Conservation (phyloP, 1,139 yeast genomes). For the Yarrowia galli region DNA sequence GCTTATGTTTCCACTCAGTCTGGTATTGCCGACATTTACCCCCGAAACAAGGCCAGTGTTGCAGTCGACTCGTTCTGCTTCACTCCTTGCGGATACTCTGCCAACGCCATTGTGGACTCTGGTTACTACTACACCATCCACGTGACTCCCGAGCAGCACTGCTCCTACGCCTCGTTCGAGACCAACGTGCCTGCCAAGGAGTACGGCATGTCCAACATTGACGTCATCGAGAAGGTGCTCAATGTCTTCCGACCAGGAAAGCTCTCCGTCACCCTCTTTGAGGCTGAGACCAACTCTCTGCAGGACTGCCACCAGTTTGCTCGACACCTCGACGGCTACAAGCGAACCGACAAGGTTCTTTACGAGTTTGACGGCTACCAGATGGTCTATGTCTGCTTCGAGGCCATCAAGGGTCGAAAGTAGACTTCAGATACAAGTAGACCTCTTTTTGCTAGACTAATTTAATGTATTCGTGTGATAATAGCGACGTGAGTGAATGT, state of each 20-base stretch:
- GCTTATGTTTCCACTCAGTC: constrained; percentile 67
- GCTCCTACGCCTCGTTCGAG: constrained; percentile 97
- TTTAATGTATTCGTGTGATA: background rate
- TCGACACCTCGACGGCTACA: constrained; percentile 58
- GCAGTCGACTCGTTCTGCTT: constrained; percentile 84
- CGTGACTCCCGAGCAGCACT: constrained; percentile 91
- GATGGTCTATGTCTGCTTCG: constrained; percentile 52
- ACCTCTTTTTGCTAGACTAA: background rate
- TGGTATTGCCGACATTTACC: constrained; percentile 67
- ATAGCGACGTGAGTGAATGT: too few relatives aligned
- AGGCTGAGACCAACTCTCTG: constrained; percentile 44
- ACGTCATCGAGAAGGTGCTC: constrained; percentile 63
- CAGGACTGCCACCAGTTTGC: constrained; percentile 43
- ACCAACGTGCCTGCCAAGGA: constrained; percentile 71
- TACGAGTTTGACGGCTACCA: constrained; percentile 72
- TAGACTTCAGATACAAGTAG: background rate
- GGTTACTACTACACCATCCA: constrained; percentile 85
- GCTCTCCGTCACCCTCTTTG: constrained; percentile 76
- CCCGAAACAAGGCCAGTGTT: constrained; percentile 48
- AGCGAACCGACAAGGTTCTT: constrained; percentile 69
- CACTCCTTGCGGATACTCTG: constrained; percentile 95
- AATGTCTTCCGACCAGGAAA: constrained; percentile 74
- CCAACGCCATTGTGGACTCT: constrained; percentile 73
- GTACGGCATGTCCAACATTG: constrained; percentile 56
- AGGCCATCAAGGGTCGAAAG: constrained; percentile 43